Percentiles rank a stretch among this genome's conserved stretches.
These are phyloP conservation scores for Rhodotorula glutinis DNA, from an alignment of 1,284 basidiomycete genomes.

Conservation along the genomic window DNA sequence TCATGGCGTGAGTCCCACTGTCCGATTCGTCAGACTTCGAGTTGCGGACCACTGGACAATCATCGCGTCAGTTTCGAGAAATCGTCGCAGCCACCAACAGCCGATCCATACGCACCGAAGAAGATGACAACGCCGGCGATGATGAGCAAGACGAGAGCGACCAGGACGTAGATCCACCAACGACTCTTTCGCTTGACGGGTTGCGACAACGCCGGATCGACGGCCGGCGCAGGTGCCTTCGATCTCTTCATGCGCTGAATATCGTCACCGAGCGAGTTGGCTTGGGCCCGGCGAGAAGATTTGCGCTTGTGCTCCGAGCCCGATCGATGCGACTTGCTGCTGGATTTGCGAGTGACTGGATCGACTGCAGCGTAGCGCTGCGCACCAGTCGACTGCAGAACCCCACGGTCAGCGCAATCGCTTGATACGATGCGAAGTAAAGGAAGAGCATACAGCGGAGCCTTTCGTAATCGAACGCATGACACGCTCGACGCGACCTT, in stretches of 20 bases:
- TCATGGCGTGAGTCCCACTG: neutral
- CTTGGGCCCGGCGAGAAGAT: neutral
- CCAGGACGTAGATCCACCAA: neutral
- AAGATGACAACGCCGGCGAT: neutral
- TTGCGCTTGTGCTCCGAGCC: no score
- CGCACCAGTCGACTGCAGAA: neutral
- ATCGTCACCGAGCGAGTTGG: neutral
- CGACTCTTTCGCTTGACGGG: neutral
- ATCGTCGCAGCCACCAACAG: neutral
- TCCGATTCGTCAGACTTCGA: neutral
- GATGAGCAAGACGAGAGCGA: conserved; percentile 6
- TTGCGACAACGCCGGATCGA: neutral
- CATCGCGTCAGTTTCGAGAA: no score
- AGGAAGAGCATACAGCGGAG: neutral
- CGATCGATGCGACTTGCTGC: neutral
- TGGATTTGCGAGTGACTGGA: neutral
- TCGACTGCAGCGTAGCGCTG: conserved; percentile 7
- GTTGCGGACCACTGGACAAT: neutral
- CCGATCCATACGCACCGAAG: neutral
- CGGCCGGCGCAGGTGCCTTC: neutral
- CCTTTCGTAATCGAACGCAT: conserved; percentile 20
- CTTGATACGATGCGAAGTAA: no score
- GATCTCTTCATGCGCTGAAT: neutral
- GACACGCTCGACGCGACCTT: conserved; percentile 1
- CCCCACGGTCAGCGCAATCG: no score